Evolutionary conservation across 1,284 basidiomycete genomes (phyloP).

Genomic region (Malassezia nana): DNA sequence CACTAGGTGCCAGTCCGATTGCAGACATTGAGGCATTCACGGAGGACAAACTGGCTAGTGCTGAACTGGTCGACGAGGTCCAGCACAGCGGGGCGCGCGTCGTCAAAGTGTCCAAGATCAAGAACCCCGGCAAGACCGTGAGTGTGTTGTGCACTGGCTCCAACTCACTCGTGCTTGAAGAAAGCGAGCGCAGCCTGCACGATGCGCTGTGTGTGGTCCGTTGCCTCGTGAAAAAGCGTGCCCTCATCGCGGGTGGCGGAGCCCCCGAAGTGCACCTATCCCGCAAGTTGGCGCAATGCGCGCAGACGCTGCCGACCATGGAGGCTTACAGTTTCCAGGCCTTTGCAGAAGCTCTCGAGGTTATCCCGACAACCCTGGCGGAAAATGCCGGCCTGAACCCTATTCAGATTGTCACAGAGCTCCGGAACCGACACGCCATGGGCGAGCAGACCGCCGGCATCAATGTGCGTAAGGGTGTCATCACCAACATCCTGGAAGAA

Average conservation of each 20-base stretch:
- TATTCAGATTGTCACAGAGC: constrained; percentile 93
- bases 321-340: constrained; percentile 99
- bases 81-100: constrained; percentile 78
- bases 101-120: constrained; percentile 87
- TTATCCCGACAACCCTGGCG: constrained; percentile 93
- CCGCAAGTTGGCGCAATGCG: constrained; percentile 78
- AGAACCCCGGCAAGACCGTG: constrained; percentile 87
- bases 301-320: constrained; percentile 91
- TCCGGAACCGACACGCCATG: constrained; percentile 88
- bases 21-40: constrained; percentile 96
- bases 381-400: constrained; percentile 98
- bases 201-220: constrained; percentile 96
- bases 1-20: constrained; percentile 86
- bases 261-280: constrained; percentile 98
- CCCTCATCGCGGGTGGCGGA: constrained; percentile 90
- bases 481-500: constrained; percentile 93
- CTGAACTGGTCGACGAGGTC: constrained; percentile 87
- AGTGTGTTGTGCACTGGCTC: constrained; percentile 89
- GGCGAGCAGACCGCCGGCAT: constrained; percentile 93
- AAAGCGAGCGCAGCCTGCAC: constrained; percentile 91
- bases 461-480: constrained; percentile 73
- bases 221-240: constrained; percentile 97
- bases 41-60: constrained; percentile 96
- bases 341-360: constrained; percentile 92
- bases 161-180: constrained; percentile 89